A percentile compares a stretch with the other conserved stretches of the same genome.
phyloP scores from a whole-genome alignment of 495 filamentous ascomycete genomes.

The Collariella sp. region DNA sequence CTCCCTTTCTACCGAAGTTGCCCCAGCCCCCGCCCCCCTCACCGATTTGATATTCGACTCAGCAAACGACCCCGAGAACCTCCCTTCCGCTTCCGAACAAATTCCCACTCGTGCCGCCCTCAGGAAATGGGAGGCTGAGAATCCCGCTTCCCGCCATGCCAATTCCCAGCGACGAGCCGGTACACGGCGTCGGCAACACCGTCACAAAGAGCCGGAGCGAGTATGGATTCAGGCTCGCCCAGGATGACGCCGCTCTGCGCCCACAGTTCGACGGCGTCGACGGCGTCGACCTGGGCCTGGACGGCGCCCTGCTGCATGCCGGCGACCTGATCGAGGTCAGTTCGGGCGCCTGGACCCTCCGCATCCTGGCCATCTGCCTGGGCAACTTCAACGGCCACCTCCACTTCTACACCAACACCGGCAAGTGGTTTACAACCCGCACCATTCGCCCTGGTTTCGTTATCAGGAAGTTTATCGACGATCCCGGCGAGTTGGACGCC shows the following conservation, averaged over 20 bases:
- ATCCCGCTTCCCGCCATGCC: conserved; percentile 19
- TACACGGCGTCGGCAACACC: neutral
- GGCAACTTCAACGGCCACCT: conserved; percentile 50
- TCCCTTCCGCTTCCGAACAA: neutral
- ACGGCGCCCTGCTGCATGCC: conserved; percentile 41
- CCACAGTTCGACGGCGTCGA: conserved; percentile 33
- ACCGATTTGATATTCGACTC: neutral
- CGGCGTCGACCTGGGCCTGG: conserved; percentile 30
- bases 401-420: conserved; percentile 66
- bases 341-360: conserved; percentile 29
- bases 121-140: conserved; percentile 46
- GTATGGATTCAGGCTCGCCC: conserved; percentile 10
- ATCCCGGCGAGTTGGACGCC: conserved; percentile 46
- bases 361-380: conserved; percentile 58
- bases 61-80: neutral
- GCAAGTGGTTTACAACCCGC: conserved; percentile 59
- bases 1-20: neutral
- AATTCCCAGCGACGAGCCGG: neutral
- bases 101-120: conserved; percentile 42
- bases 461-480: conserved; percentile 51
- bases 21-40: neutral
- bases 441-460: conserved; percentile 47
- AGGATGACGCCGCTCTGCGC: conserved; percentile 24
- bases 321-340: conserved; percentile 67
- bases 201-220: neutral